phyloP scores from a whole-genome alignment of 2,329 filamentous ascomycete genomes.

The Blastomyces emzantsi region DNA sequence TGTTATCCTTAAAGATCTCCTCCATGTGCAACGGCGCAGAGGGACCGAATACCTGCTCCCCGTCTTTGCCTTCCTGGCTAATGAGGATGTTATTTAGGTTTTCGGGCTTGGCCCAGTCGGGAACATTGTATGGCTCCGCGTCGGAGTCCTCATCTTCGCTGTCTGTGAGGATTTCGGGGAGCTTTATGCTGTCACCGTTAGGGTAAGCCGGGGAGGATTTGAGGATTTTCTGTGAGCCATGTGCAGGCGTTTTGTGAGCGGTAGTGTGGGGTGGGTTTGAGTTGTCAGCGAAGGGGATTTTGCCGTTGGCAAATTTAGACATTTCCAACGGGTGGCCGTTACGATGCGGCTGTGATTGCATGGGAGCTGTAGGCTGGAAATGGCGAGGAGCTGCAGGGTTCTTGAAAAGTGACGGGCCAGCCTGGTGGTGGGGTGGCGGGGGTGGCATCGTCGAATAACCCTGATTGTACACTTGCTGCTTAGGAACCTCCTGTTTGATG shows the following conservation, averaged over 20 bases:
- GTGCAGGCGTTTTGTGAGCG: constrained; percentile 62
- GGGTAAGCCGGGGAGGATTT: constrained; percentile 76
- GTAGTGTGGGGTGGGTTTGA: constrained; percentile 44
- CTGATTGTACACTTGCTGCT: constrained; percentile 35
- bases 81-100: constrained; percentile 66
- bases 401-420: constrained; percentile 30
- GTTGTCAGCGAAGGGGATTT: constrained; percentile 77
- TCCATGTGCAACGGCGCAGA: constrained; percentile 88
- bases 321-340: constrained; percentile 66
- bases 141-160: constrained; percentile 76
- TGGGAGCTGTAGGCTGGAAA: constrained; percentile 42
- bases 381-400: constrained; percentile 28
- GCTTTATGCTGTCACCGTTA: constrained; percentile 79
- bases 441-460: constrained; percentile 27
- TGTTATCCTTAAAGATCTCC: constrained; percentile 86
- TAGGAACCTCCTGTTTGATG: constrained; percentile 23
- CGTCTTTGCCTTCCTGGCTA: constrained; percentile 61
- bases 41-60: constrained; percentile 88
- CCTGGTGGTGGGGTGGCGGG: constrained; percentile 21
- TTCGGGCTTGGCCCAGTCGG: constrained; percentile 83
- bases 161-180: constrained; percentile 93
- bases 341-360: constrained; percentile 46
- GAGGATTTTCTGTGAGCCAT: constrained; percentile 33
- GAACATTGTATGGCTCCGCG: constrained; percentile 52
- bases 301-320: constrained; percentile 78